Evolutionary conservation across 331 rosid species (phyloP).

Genomic region (Cucumis variabilis): DNA sequence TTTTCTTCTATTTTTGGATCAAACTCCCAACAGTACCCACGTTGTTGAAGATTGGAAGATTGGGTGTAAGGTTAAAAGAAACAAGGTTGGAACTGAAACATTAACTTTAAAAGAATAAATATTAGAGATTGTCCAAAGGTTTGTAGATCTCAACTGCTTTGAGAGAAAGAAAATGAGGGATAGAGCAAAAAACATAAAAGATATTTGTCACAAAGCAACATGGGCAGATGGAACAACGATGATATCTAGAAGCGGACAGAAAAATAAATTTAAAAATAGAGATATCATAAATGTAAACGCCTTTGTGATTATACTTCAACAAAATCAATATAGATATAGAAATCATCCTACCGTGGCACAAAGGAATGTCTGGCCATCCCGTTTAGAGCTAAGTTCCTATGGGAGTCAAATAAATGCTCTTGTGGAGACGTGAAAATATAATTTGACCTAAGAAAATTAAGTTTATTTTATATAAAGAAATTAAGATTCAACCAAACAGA

Average conservation of each 20-base stretch:
- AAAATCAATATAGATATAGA: not conserved
- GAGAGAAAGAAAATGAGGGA: slow-evolving; percentile 42
- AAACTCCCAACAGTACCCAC: slow-evolving; percentile 44
- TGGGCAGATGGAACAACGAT: slow-evolving; percentile 41
- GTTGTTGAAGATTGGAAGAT: slow-evolving; percentile 58
- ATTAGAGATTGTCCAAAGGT: slow-evolving; percentile 38
- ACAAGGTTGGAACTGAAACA: slow-evolving; percentile 17
- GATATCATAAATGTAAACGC: not conserved
- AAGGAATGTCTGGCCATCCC: slow-evolving; percentile 80
- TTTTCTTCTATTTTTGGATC: slow-evolving; percentile 49
- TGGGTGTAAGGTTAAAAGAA: slow-evolving; percentile 40
- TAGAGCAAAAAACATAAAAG: slow-evolving; percentile 35
- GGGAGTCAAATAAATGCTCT: slow-evolving; percentile 96
- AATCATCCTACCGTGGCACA: slow-evolving; percentile 70
- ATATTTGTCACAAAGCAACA: slow-evolving; percentile 36
- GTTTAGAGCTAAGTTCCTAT: slow-evolving; percentile 83
- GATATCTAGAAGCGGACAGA: no score
- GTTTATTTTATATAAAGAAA: not conserved
- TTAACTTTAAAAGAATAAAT: slow-evolving; percentile 40
- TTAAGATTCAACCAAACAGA: not conserved
- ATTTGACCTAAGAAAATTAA: slow-evolving; percentile 51
- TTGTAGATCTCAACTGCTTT: slow-evolving; percentile 36
- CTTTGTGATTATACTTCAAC: not conserved
- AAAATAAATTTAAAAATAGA: not conserved
- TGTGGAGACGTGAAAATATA: slow-evolving; percentile 77